Conservation (phyloP, 208 protist species). For the Leishmania braziliensis region DNA sequence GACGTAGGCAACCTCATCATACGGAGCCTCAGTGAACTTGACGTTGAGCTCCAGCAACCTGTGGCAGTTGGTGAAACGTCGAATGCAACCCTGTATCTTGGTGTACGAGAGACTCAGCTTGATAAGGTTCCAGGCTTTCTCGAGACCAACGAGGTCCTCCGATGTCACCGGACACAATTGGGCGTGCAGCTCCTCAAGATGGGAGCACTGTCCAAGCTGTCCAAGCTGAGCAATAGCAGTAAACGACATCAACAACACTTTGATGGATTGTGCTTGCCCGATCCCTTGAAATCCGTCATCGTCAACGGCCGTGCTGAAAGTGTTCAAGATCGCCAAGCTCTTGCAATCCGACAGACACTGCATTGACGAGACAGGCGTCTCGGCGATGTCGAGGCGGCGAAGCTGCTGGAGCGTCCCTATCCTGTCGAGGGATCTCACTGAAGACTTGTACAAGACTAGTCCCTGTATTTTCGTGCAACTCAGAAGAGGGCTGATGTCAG, state of each 20-base stretch:
- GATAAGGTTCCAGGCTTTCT: conserved; percentile 14
- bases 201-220: conserved; percentile 25
- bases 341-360: conserved; percentile 15
- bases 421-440: conserved; percentile 28
- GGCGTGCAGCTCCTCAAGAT: conserved; percentile 37
- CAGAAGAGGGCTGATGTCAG: conserved; percentile 21
- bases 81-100: conserved; percentile 17
- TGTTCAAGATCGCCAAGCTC: conserved; percentile 31
- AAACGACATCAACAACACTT: conserved; percentile 27
- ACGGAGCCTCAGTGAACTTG: conserved; percentile 28
- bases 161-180: conserved; percentile 28
- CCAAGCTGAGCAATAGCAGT: conserved; percentile 28
- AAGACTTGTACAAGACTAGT: conserved; percentile 28
- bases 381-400: conserved; percentile 36
- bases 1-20: conserved; percentile 28
- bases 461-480: conserved; percentile 19
- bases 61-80: conserved; percentile 9
- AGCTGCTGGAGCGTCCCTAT: conserved; percentile 18
- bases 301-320: conserved; percentile 31
- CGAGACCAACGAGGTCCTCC: conserved; percentile 30
- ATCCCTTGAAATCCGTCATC: conserved; percentile 32
- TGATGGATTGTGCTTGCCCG: conserved; percentile 16
- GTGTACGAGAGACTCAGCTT: conserved; percentile 47
- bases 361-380: conserved; percentile 26
- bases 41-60: conserved; percentile 36